Conservation (phyloP, 2,329 filamentous ascomycete species). For the Cladosporium sphaerospermum region DNA sequence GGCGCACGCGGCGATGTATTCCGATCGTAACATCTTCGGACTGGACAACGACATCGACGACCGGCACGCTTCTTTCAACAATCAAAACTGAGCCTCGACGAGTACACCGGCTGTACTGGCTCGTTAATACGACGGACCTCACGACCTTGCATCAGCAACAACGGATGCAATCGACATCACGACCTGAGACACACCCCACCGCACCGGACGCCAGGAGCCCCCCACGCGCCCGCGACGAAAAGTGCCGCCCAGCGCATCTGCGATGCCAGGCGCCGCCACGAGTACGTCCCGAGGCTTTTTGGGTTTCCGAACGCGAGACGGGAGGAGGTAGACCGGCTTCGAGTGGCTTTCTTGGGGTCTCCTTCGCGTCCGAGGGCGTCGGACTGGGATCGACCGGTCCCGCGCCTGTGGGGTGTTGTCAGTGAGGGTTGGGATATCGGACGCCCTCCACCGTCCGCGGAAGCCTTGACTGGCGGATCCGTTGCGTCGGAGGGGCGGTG, state of each 20-base stretch:
- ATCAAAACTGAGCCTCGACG: not conserved
- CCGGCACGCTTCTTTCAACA: constrained; percentile 9
- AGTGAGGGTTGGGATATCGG: constrained; percentile 5
- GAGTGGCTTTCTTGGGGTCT: constrained; percentile 17
- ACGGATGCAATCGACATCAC: constrained; percentile 3
- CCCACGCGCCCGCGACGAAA: constrained; percentile 9
- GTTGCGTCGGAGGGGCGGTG: no score
- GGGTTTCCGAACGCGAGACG: constrained; percentile 29
- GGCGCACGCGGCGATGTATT: constrained; percentile 12
- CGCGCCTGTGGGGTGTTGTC: constrained; percentile 7
- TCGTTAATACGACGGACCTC: constrained; percentile 11
- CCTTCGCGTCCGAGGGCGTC: constrained; percentile 4
- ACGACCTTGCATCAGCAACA: not conserved
- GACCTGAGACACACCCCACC: constrained; percentile 8
- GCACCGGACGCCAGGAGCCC: constrained; percentile 12
- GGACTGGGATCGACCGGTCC: not conserved
- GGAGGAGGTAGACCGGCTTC: constrained; percentile 31
- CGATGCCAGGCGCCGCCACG: constrained; percentile 10
- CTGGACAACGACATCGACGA: constrained; percentile 14
- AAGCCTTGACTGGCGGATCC: constrained; percentile 9
- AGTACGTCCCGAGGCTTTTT: constrained; percentile 18
- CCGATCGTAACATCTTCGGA: constrained; percentile 7
- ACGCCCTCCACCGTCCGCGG: not conserved
- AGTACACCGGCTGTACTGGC: constrained; percentile 9
- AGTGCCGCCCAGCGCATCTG: constrained; percentile 15